Evolutionary conservation across 768 basidiomycete species (phyloP).

Genomic region (Punctularia strigosozonata): DNA sequence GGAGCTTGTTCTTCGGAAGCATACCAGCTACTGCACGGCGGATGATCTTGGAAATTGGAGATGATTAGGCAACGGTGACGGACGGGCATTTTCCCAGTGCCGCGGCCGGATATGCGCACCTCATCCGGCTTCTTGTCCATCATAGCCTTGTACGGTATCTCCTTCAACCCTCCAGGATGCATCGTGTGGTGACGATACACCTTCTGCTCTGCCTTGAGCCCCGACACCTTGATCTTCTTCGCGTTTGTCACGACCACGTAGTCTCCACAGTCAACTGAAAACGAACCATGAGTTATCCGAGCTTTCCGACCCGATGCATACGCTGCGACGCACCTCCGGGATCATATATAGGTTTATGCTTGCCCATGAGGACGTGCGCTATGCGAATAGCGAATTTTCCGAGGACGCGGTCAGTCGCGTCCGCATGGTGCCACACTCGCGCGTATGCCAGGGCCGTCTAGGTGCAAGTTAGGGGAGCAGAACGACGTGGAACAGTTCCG

Average conservation of each 20-base stretch:
- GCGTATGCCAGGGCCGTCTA: conserved; percentile 94
- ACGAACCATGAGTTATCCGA: no score
- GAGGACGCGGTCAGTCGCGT: conserved; percentile 81
- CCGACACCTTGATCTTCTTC: conserved; percentile 72
- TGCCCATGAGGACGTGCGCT: conserved; percentile 95
- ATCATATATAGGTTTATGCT: conserved; percentile 97
- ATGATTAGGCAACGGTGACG: no score
- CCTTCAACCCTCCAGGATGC: conserved; percentile 89
- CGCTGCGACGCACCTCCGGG: conserved; percentile 55
- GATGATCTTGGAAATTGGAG: conserved; percentile 57
- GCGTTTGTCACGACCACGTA: conserved; percentile 95
- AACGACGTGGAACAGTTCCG: conserved; percentile 16
- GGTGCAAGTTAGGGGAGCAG: neutral
- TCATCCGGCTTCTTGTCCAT: conserved; percentile 81
- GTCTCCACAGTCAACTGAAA: conserved; percentile 89
- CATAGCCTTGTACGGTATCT: conserved; percentile 78
- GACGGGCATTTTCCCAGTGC: no score
- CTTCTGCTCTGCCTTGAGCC: conserved; percentile 79
- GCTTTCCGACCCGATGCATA: no score
- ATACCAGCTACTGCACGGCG: conserved; percentile 94
- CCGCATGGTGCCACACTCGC: conserved; percentile 93
- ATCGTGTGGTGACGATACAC: conserved; percentile 85
- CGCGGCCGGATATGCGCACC: conserved; percentile 34
- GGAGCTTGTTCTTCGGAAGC: conserved; percentile 96
- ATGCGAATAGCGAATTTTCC: conserved; percentile 93